phyloP scores from a whole-genome alignment of 805 yeast genomes.

The Candida namnaoensis region DNA sequence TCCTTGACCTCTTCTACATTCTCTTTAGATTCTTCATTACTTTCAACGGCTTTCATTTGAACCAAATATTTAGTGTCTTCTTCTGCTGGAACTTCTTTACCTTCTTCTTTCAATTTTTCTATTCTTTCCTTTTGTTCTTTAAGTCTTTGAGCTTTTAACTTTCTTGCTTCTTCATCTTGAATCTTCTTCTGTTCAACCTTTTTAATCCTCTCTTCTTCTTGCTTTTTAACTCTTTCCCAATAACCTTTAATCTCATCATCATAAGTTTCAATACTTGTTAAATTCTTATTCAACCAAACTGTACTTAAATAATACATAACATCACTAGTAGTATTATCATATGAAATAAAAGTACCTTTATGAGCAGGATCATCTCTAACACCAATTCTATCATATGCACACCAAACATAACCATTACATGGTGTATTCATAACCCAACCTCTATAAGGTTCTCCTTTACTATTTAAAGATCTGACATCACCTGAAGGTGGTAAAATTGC shows the following conservation, averaged over 20 bases:
- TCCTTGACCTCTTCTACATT: too few species aligned
- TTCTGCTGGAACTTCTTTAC: constrained; percentile 5
- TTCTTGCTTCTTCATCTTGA: too few species aligned
- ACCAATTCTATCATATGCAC: constrained; percentile 34
- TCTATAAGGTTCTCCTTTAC: constrained; percentile 22
- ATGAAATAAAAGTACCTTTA: constrained; percentile 3
- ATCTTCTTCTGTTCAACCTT: not conserved
- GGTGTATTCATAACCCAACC: constrained; percentile 27
- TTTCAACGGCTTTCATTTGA: too few species aligned
- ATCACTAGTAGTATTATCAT: not conserved
- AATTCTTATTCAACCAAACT: not conserved
- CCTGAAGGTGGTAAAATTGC: constrained; percentile 35
- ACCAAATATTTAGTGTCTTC: too few species aligned
- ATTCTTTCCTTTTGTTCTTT: not conserved
- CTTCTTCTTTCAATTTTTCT: constrained; percentile 1
- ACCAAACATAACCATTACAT: constrained; percentile 37
- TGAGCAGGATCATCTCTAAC: constrained; percentile 9
- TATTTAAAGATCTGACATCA: constrained; percentile 15
- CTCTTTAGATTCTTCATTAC: too few species aligned
- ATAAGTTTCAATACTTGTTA: not conserved
- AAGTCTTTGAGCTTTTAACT: too few species aligned
- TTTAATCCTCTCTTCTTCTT: not conserved
- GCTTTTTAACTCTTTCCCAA: not conserved
- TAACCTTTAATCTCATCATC: not conserved
- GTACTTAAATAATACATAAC: not conserved